Base-by-base conservation (phyloP, 345 rosid species). In the Acer negundo region DNA sequence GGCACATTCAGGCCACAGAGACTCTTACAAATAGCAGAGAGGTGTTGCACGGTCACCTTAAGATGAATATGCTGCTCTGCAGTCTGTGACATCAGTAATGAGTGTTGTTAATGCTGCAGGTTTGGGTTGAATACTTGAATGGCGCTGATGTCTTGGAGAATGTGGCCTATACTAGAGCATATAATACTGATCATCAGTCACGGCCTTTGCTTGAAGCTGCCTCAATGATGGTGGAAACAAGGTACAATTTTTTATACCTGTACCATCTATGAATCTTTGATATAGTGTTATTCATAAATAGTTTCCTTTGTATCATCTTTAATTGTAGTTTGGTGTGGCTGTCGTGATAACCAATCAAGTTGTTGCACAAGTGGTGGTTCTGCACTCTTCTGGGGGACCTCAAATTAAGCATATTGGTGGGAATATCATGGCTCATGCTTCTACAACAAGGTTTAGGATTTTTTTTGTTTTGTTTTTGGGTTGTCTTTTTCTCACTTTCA, bases 201-300 rank as follows among this genome's bases (percentile, higher is more conserved):
- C 87, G 98, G 85, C 99, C 94, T 83, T 84, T 96, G 88, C 94
- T 96, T 77, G 98, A 96, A 88, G 98, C 98, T 77, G 99, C 99
- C 80, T 96, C 99, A 65, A 96, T 96, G 98, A 96, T 96, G 99
- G 92, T 96, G 77, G 99, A 96, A 81, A 94, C 98, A 76, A 87
- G 98, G 98, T 91, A 53, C 24, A 35, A 46, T 75, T 75, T 17
- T 69, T 17, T 44, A n/a, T 71, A 31, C 46, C 53, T 71, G 24
- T 61, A 61, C 65, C 62, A 9, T 1, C 2, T 24, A 44, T 47
- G 55, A 3, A 19, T 23, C 53, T 28, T 72, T 23, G 64, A 2
- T 64, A 4, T 19, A 47, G 35, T 2, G 24, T 56, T 73, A 56
- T 69, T 64, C 62, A 22, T 70, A 42, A 2, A 71, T 59, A 31